Evolutionary conservation across 2,329 filamentous ascomycete genomes (phyloP), one percentile per base, ranked within the genome.

Genomic region (Colletotrichum melonis): DNA sequence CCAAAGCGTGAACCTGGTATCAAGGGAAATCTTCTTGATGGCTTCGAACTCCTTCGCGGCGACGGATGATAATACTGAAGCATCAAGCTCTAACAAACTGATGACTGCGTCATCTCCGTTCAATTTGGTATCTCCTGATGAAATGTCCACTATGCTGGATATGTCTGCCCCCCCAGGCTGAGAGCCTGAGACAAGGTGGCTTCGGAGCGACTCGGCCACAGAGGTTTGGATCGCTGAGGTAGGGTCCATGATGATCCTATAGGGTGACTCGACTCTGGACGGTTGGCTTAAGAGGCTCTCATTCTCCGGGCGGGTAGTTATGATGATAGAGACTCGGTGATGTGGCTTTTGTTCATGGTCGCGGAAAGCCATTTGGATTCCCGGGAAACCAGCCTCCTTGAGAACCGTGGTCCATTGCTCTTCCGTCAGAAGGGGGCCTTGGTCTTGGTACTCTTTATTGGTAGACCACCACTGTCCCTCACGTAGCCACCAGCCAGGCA

Each of bases 401-500:
- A 80, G 67, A 19, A 75, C 56, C 11, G 71, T 28, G 16, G 67
- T 60, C 79, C 79, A 80, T 9, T 38, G 55, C n/a, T 71, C 69
- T 30, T 72, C 72, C 3, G 74, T 78, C 74, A 80, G 67, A 19
- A 79, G 74, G 78, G 12, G 63, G 2, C 78, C 77, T 75, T 69
- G 67, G 22, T 69, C 14, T 76, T 64, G 8, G 52, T 28, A 57
- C 12, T 35, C 81, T 76, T 12, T 70, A n/a, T n/a, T 19, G n/a
- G 42, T 49, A 75, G n/a, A 81, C 77, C 8, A 75, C 75, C 32
- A 59, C 68, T 16, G 46, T 49, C 52, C 78, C 42, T 58, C 78
- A 67, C n/a, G 75, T 59, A 81, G 76, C 82, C 83, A 84, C 82
- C 83, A 84, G 32, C 81, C 82, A 8, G 80, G 75, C n/a, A 84